A percentile compares a stretch with the other conserved stretches of the same genome.
phyloP scores from a whole-genome alignment of 2,329 filamentous ascomycete genomes.

The Harringtonia lauricola region DNA sequence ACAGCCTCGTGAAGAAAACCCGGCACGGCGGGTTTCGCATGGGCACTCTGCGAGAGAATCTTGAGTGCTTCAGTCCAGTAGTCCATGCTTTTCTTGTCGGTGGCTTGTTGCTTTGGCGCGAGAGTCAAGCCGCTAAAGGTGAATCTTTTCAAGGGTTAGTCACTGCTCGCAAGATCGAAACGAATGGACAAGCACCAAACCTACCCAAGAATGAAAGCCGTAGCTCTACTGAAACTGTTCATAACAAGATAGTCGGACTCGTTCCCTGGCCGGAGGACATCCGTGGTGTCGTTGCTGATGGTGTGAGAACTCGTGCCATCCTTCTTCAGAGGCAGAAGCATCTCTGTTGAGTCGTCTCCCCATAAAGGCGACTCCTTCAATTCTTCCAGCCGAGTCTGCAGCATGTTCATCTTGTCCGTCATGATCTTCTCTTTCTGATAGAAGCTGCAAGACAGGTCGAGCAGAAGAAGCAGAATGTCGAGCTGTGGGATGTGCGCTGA shows the following conservation, averaged over 20 bases:
- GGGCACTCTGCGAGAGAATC: slow-evolving; percentile 20
- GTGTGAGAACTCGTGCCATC: slow-evolving; percentile 34
- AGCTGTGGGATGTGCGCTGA: slow-evolving; percentile 56
- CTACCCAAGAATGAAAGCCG: slow-evolving; percentile 44
- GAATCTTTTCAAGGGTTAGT: slow-evolving; percentile 27
- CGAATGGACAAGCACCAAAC: slow-evolving; percentile 13
- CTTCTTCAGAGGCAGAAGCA: slow-evolving; percentile 45
- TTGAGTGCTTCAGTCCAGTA: slow-evolving; percentile 28
- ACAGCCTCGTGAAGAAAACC: slow-evolving; percentile 45
- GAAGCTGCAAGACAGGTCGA: slow-evolving; percentile 61
- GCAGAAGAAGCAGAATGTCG: slow-evolving; percentile 50
- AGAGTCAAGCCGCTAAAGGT: slow-evolving; percentile 41
- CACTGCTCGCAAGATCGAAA: not conserved
- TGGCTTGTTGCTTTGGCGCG: slow-evolving; percentile 23
- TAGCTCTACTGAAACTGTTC: slow-evolving; percentile 49
- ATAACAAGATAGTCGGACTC: slow-evolving; percentile 45
- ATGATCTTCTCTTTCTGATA: slow-evolving; percentile 49
- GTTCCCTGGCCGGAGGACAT: slow-evolving; percentile 38
- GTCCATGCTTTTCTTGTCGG: slow-evolving; percentile 23
- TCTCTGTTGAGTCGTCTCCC: slow-evolving; percentile 34
- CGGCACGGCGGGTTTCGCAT: slow-evolving; percentile 22
- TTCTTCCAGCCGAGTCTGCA: slow-evolving; percentile 53
- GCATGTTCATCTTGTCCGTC: slow-evolving; percentile 45
- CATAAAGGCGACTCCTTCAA: slow-evolving; percentile 33
- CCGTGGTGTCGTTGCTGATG: slow-evolving; percentile 46